Base-by-base conservation (phyloP, 306 rosid genomes). In the Carpinus viminea region DNA sequence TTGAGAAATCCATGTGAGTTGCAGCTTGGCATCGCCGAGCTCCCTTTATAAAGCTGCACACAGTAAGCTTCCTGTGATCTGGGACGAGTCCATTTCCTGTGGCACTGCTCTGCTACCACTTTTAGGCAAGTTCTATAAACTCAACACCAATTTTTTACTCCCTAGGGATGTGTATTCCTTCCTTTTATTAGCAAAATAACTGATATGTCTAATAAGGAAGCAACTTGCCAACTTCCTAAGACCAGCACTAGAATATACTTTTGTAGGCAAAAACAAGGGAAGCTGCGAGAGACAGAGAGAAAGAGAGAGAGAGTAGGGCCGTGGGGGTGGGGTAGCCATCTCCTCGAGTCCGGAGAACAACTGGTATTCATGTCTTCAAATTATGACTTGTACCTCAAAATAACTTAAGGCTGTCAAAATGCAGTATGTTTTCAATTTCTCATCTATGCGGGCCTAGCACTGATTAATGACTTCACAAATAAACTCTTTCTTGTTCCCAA, bases 1-100 rank as follows among this genome's bases (percentile, higher is more conserved):
- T 59, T 18, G 72, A 80, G 41, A 65, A 78, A 78, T 76, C 84
- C 91, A 80, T 78, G 85, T 82, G 79, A 77, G 6, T 68, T 64
- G 62, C 74, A 75, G 84, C 60, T 77, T 74, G 78, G 69, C 74
- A 80, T 70, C 57, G 45, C 45, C 45, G 6, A 41, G 45, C 45
- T 41, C 45, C 6, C 81, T 71, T 69, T 79, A 73, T 45, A 68
- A 61, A 66, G 6, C 73, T 65, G 56, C 83, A 84, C 71, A 70
- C 78, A 76, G 24, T 47, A 56, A 62, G 62, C 52, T 75, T 70
- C 65, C 80, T 53, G 59, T 57, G 74, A 31, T 20, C 26, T 3
- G 24, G 60, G 60, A 55, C 60, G 26, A 55, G 7, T 48, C 3
- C 52, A 48, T 48, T 48, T 48, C 2, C 52, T 48, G 52, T 48